A percentile compares a stretch with the other conserved stretches of the same genome.
phyloP scores from a whole-genome alignment of 2,329 filamentous ascomycete species.

The Periconia digitata region DNA sequence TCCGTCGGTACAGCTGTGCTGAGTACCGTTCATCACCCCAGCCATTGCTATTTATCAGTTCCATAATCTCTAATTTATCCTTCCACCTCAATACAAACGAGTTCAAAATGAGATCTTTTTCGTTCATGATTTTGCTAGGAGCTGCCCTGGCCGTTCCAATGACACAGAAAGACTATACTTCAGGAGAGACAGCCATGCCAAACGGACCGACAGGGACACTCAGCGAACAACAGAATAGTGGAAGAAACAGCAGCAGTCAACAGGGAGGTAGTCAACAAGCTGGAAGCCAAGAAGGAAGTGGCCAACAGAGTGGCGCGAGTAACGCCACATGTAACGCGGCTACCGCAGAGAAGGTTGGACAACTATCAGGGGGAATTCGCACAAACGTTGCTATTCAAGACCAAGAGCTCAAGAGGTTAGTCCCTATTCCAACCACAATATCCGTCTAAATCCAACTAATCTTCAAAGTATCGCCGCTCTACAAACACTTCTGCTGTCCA shows the following conservation, averaged over 20 bases:
- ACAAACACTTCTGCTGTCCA: not conserved
- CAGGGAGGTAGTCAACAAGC: too few relatives aligned
- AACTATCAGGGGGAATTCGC: slow-evolving; percentile 18
- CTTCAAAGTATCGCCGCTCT: not conserved
- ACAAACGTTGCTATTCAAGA: slow-evolving; percentile 23
- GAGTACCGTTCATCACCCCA: not conserved
- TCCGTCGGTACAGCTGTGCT: not conserved
- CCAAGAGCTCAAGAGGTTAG: slow-evolving; percentile 21
- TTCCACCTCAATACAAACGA: not conserved
- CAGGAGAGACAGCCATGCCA: not conserved
- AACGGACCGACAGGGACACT: not conserved
- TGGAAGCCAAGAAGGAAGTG: too few relatives aligned
- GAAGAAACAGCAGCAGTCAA: too few relatives aligned
- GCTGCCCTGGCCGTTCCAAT: too few relatives aligned
- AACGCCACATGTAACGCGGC: slow-evolving; percentile 2
- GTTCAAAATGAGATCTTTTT: too few relatives aligned
- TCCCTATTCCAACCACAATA: too few relatives aligned
- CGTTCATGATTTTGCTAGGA: too few relatives aligned
- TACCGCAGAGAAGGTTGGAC: not conserved
- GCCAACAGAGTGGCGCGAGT: not conserved
- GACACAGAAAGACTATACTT: too few relatives aligned
- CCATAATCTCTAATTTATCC: not conserved
- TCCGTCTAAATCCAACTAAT: not conserved
- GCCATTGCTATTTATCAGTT: not conserved
- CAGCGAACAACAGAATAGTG: not conserved